Percentiles rank a stretch among this genome's conserved stretches.
These are phyloP conservation scores for Psilocybe cyanescens DNA, from an alignment of 768 basidiomycete genomes.

Conservation along the genomic window DNA sequence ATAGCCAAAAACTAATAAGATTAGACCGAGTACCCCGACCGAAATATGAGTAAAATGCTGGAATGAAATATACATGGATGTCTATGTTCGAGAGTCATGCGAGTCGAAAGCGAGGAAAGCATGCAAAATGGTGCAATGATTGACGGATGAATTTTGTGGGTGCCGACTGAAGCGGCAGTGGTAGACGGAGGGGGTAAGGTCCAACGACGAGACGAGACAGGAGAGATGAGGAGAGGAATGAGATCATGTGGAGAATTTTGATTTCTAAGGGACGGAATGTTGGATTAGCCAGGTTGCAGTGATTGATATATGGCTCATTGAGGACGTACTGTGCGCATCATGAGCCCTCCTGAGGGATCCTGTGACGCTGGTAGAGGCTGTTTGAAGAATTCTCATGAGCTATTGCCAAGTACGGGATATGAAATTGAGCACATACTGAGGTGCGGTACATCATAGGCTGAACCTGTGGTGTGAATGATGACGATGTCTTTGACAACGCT, in stretches of 20 bases:
- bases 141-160: conserved; percentile 5
- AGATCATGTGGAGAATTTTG: conserved; percentile 31
- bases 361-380: conserved; percentile 39
- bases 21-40: conserved; percentile 29
- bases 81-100: conserved; percentile 24
- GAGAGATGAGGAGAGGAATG: neutral
- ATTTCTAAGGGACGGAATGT: conserved; percentile 22
- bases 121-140: conserved; percentile 12
- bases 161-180: conserved; percentile 20
- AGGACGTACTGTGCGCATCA: conserved; percentile 53
- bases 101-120: conserved; percentile 24
- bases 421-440: conserved; percentile 35
- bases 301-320: neutral
- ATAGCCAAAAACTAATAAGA: conserved; percentile 24
- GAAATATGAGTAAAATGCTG: conserved; percentile 24
- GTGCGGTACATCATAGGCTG: conserved; percentile 36
- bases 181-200: conserved; percentile 4
- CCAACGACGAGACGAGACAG: neutral
- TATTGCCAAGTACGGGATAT: conserved; percentile 8
- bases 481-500: conserved; percentile 59
- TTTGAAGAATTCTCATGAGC: conserved; percentile 7
- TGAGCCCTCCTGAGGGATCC: conserved; percentile 49
- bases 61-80: conserved; percentile 22
- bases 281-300: neutral
- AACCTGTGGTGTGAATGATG: conserved; percentile 37